phyloP scores from a whole-genome alignment of 805 yeast species.

The Lipomyces lipofer region DNA sequence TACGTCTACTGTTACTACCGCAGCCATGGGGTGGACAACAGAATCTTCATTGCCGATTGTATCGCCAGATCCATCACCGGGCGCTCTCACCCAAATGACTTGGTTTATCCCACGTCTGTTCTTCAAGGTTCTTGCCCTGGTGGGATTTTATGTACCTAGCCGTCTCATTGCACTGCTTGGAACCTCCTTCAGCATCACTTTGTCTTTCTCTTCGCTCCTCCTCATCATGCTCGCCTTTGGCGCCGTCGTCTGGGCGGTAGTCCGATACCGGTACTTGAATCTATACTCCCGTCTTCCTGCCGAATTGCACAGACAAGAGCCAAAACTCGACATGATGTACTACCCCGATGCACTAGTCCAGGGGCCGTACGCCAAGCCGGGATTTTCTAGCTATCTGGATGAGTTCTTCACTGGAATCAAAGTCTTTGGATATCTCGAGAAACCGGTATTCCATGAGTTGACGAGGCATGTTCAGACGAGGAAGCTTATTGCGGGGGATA shows the following conservation, averaged over 20 bases:
- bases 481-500: constrained; percentile 73
- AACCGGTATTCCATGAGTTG: constrained; percentile 86
- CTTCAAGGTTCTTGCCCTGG: neutral
- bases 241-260: constrained; percentile 47
- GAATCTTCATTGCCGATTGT: no score
- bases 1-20: no score
- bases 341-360: constrained; percentile 33
- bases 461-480: constrained; percentile 91
- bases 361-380: constrained; percentile 44
- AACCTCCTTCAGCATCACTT: constrained; percentile 26
- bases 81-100: neutral
- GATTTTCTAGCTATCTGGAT: constrained; percentile 70
- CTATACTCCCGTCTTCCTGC: constrained; percentile 58
- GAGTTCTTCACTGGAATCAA: constrained; percentile 89
- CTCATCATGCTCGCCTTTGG: constrained; percentile 36
- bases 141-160: constrained; percentile 15
- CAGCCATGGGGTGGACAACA: no score
- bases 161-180: constrained; percentile 18
- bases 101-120: constrained; percentile 15
- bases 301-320: constrained; percentile 47
- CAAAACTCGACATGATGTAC: constrained; percentile 50
- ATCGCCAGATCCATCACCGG: no score
- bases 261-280: constrained; percentile 65
- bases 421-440: constrained; percentile 89
- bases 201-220: constrained; percentile 32